Base-by-base conservation (phyloP, 2,329 filamentous ascomycete genomes). In the Tympanopsis confertula region DNA sequence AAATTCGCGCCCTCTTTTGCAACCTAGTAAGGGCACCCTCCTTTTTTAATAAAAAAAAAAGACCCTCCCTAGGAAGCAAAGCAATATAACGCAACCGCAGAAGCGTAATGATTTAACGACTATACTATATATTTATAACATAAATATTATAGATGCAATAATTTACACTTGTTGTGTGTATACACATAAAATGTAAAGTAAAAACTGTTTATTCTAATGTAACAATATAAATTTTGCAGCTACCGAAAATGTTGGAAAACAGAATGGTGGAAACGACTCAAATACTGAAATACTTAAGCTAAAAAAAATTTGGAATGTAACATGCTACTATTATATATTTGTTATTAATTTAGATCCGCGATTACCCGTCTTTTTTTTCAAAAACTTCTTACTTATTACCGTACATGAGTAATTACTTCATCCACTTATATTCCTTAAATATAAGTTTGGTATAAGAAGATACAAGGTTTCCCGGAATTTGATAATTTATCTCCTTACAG, bases 251-350 rank as follows among this genome's bases (percentile, higher is more conserved):
- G n/a, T 10, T 10, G 24, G 24, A 28, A 28, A 28, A 28, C 10
- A n/a, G 24, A 28, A 28, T 28, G 24, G 10, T 28, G n/a, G n/a
- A 28, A 28, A 28, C 24, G 10, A 28, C n/a, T n/a, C n/a, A 28
- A 28, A n/a, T 28, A 10, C 24, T 28, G n/a, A 28, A 28, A n/a
- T 28, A 28, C 24, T 28, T 28, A 28, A 28, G 24, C 24, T 28
- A 28, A 28, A 28, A 28, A 28, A 28, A 28, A 28, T n/a, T 28
- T 28, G 24, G 24, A 28, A 28, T 28, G 24, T 28, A 28, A 28
- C n/a, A 28, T 28, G 24, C n/a, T 28, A 28, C 24, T 28, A 28
- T 28, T 28, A 28, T 28, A 28, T 28, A 28, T 28, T 28, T 28
- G 24, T 28, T 28, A 28, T 28, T 28, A 28, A 28, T 28, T 28